Conservation (phyloP, 495 filamentous ascomycete genomes). For the Lasiosphaeris hirsuta region DNA sequence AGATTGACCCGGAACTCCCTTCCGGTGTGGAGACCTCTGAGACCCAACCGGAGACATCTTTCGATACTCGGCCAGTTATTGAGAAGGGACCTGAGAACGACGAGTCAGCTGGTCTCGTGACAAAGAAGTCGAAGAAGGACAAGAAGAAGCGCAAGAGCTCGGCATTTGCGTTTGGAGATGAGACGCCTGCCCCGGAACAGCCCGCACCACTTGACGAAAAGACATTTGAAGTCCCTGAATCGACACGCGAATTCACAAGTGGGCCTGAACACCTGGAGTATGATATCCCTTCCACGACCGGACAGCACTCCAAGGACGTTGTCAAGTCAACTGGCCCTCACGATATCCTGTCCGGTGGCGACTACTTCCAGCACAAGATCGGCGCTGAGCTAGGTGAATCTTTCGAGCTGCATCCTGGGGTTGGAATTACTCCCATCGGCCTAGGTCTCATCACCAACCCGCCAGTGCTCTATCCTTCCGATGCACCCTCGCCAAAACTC, state of each 20-base stretch:
- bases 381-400: constrained; percentile 5
- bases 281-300: background rate
- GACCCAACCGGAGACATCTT: background rate
- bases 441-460: constrained; percentile 28
- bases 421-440: constrained; percentile 14
- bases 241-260: background rate
- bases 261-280: too few species aligned
- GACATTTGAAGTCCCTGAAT: background rate
- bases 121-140: constrained; percentile 32
- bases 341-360: background rate
- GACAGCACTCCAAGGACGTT: background rate
- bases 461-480: constrained; percentile 26
- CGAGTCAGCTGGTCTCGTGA: background rate
- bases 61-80: background rate
- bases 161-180: constrained; percentile 2
- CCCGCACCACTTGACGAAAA: too few species aligned
- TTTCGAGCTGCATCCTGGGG: constrained; percentile 15
- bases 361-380: constrained; percentile 13
- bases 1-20: constrained; percentile 19
- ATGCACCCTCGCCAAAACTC: constrained; percentile 26
- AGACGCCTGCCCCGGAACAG: background rate
- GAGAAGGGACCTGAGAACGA: constrained; percentile 19
- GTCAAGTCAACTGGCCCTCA: background rate
- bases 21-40: constrained; percentile 21
- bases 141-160: constrained; percentile 28